Percentiles rank a stretch among this genome's conserved stretches.
Evolutionary conservation across 192 early-diverging fungal genomes (phyloP).

Genomic region (Entrophospora sp.): DNA sequence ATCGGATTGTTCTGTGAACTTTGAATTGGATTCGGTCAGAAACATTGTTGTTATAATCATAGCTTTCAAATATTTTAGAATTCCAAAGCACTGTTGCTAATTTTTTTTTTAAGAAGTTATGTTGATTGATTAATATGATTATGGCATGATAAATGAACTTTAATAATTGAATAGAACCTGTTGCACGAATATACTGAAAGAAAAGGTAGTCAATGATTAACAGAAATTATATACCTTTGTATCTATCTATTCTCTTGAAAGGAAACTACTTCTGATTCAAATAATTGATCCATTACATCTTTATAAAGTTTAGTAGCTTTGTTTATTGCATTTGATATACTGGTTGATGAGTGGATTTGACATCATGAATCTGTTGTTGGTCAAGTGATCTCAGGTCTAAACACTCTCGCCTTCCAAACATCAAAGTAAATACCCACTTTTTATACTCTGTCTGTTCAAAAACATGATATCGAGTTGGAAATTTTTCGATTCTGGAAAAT

Average conservation of each 20-base stretch:
- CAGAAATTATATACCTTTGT: background rate
- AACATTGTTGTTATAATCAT: no score
- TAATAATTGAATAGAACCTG: no score
- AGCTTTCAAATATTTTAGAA: no score
- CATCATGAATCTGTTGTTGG: background rate
- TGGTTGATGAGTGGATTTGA: background rate
- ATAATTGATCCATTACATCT: background rate
- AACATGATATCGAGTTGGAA: background rate
- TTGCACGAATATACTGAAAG: background rate
- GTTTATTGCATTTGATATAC: slow-evolving; percentile 1
- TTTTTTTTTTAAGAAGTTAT: no score
- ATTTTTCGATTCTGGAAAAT: background rate
- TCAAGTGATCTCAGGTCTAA: background rate
- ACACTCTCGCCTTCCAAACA: background rate
- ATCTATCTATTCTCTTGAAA: slow-evolving; percentile 8
- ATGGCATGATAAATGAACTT: no score
- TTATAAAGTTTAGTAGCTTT: background rate
- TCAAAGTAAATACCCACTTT: background rate
- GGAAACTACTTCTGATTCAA: background rate
- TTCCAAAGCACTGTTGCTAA: no score
- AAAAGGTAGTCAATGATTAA: background rate
- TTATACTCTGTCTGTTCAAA: background rate
- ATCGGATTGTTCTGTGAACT: background rate
- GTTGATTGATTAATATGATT: no score
- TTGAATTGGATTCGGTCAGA: no score